These are phyloP conservation scores for Penicillium manginii DNA, from an alignment of 495 filamentous ascomycete species.

Conservation along the genomic window DNA sequence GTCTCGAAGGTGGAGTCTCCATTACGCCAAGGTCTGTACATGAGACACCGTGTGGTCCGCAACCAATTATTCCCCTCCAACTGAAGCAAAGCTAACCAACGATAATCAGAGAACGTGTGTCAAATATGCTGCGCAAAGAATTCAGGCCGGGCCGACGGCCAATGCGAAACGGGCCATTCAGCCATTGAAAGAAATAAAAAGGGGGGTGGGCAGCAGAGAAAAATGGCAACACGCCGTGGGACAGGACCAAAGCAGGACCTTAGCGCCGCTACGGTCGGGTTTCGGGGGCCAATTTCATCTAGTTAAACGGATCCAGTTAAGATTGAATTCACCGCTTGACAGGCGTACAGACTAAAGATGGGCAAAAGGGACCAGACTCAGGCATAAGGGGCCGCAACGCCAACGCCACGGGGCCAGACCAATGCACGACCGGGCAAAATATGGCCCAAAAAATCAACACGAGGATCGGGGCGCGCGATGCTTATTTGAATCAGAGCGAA, in stretches of 20 bases:
- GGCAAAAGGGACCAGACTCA: not conserved
- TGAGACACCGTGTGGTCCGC: conserved; percentile 28
- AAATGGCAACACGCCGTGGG: not conserved
- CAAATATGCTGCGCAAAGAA: not conserved
- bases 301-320: not conserved
- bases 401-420: conserved; percentile 1
- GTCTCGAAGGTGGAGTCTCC: conserved; percentile 22
- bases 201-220: not conserved
- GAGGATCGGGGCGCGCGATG: conserved; percentile 27
- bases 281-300: conserved; percentile 4
- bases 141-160: not conserved
- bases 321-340: not conserved
- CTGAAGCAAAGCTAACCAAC: not conserved
- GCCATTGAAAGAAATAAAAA: not conserved
- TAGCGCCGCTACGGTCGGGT: conserved; percentile 20
- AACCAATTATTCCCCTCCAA: conserved; percentile 9
- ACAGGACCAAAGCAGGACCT: not conserved
- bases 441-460: not conserved
- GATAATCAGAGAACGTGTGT: not conserved
- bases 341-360: too few relatives aligned
- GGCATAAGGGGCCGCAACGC: not conserved
- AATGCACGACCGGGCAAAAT: conserved; percentile 5
- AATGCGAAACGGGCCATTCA: too few relatives aligned
- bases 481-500: conserved; percentile 38
- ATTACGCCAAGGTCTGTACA: conserved; percentile 28